phyloP scores from a whole-genome alignment of 2,329 filamentous ascomycete genomes.

The Cadophora gregata region DNA sequence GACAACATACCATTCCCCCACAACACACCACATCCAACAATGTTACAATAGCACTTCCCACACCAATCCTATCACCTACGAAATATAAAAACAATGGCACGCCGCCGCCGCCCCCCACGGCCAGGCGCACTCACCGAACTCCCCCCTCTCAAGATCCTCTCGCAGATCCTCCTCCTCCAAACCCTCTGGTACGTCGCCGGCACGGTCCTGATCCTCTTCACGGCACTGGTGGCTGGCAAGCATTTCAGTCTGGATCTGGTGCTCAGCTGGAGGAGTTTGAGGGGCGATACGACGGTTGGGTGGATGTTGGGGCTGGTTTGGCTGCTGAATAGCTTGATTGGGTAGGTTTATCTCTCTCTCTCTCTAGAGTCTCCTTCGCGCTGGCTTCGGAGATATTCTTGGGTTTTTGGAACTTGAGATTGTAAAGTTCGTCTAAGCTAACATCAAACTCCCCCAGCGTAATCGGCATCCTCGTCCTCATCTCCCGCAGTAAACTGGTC shows the following conservation, averaged over 20 bases:
- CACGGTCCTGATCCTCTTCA: constrained; percentile 68
- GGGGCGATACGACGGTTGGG: constrained; percentile 71
- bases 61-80: not conserved
- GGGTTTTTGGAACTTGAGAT: constrained; percentile 3
- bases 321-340: constrained; percentile 68
- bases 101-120: constrained; percentile 65
- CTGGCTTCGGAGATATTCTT: too few relatives aligned
- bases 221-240: constrained; percentile 67
- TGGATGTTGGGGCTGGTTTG: constrained; percentile 73
- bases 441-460: constrained; percentile 66
- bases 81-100: constrained; percentile 41
- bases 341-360: constrained; percentile 52
- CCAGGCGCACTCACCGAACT: constrained; percentile 71
- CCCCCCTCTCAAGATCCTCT: constrained; percentile 68
- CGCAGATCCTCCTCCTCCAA: constrained; percentile 70
- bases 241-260: constrained; percentile 63
- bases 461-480: constrained; percentile 80
- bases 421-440: not conserved
- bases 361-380: constrained; percentile 8
- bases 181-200: constrained; percentile 67
- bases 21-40: not conserved
- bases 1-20: not conserved
- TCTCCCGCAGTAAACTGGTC: constrained; percentile 90
- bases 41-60: constrained; percentile 4
- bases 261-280: constrained; percentile 66